Evolutionary conservation across 2,329 filamentous ascomycete genomes (phyloP).

Genomic region (Emericellopsis atlantica): DNA sequence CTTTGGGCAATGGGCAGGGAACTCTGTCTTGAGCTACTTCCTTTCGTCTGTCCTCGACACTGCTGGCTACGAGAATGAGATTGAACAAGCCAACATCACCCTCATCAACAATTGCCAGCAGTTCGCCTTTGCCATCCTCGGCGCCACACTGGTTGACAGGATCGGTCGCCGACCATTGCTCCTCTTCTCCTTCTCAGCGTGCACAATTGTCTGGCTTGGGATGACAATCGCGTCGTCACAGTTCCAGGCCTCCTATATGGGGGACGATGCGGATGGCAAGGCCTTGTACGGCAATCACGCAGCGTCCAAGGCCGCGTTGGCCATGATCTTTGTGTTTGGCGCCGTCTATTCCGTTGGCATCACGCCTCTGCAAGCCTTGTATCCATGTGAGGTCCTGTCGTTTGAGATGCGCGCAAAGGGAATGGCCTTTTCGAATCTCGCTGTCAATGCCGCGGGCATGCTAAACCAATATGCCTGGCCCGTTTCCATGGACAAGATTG

Average conservation of each 20-base stretch:
- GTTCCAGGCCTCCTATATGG: slow-evolving; percentile 15
- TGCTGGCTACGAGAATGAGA: slow-evolving; percentile 28
- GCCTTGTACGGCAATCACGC: slow-evolving; percentile 13
- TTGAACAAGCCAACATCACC: slow-evolving; percentile 30
- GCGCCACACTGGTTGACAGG: slow-evolving; percentile 32
- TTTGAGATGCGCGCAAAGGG: slow-evolving; percentile 44
- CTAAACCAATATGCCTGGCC: slow-evolving; percentile 33
- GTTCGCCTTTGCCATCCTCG: slow-evolving; percentile 31
- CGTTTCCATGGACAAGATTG: slow-evolving; percentile 33
- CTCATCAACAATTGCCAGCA: slow-evolving; percentile 34
- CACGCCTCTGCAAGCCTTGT: slow-evolving; percentile 25
- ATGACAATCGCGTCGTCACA: slow-evolving; percentile 30
- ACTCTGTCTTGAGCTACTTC: slow-evolving; percentile 33
- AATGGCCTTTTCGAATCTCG: slow-evolving; percentile 34
- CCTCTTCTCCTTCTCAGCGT: slow-evolving; percentile 29
- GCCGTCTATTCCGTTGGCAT: slow-evolving; percentile 33
- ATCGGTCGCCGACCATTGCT: slow-evolving; percentile 38
- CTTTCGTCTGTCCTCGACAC: slow-evolving; percentile 34
- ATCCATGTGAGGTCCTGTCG: slow-evolving; percentile 38
- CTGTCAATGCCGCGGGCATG: slow-evolving; percentile 28
- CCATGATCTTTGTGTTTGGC: slow-evolving; percentile 37
- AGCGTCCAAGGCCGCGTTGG: slow-evolving; percentile 30
- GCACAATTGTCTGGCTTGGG: slow-evolving; percentile 33
- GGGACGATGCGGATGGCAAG: slow-evolving; percentile 10
- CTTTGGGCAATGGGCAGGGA: slow-evolving; percentile 33